These are phyloP conservation scores for Cichorium intybus DNA, from an alignment of 140 eudicot species.

Conservation along the genomic window DNA sequence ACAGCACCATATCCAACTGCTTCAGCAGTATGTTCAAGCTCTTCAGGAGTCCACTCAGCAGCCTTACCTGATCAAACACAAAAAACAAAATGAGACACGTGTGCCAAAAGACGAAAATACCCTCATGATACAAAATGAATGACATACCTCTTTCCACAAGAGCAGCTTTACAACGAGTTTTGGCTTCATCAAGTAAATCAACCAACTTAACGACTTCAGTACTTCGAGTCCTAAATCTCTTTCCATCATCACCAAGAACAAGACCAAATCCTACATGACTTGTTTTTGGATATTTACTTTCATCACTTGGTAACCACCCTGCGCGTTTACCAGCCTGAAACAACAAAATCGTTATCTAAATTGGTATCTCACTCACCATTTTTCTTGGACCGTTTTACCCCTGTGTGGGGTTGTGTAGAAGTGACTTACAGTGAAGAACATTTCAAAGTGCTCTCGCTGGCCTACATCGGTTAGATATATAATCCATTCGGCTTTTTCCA, in stretches of 20 bases:
- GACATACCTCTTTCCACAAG: conserved; percentile 71
- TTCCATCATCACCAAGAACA: conserved; percentile 92
- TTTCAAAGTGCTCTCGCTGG: conserved; percentile 86
- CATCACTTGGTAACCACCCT: conserved; percentile 87
- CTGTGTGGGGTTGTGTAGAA: background rate
- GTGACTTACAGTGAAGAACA: conserved; percentile 78
- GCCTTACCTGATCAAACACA: conserved; percentile 56
- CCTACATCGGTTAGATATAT: conserved; percentile 88
- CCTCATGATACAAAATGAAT: background rate
- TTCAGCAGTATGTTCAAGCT: conserved; percentile 87
- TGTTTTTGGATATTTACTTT: conserved; percentile 53
- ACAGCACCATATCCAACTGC: conserved; percentile 98
- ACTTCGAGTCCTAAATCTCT: conserved; percentile 85
- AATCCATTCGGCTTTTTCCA: conserved; percentile 90
- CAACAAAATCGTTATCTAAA: background rate
- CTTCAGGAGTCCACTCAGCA: conserved; percentile 77
- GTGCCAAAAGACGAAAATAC: too few species aligned
- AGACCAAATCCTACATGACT: conserved; percentile 92
- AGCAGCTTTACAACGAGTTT: conserved; percentile 66
- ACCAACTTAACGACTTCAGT: conserved; percentile 82
- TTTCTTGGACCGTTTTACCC: background rate
- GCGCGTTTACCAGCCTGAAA: conserved; percentile 84
- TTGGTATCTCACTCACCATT: too few species aligned
- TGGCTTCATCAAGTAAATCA: conserved; percentile 96
- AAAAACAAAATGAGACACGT: background rate